Evolutionary conservation across 345 rosid genomes (phyloP).

Genomic region (Lenwebbia sp.): DNA sequence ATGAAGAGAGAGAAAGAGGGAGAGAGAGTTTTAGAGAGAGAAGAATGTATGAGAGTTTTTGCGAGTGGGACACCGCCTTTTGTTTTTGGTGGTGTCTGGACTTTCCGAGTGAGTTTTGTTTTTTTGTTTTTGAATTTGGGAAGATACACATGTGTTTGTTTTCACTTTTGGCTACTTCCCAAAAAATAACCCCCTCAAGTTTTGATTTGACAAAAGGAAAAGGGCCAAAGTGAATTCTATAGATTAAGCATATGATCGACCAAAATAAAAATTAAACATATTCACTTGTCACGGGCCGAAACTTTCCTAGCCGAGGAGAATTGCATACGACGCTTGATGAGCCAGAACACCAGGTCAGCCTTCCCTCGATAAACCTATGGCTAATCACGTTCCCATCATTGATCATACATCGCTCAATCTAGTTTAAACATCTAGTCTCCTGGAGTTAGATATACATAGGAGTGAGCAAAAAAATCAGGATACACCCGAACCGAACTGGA

Average conservation of each 20-base stretch:
- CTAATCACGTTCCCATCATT: fast-evolving
- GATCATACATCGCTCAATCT: fast-evolving
- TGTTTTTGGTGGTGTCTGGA: background rate
- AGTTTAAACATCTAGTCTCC: background rate
- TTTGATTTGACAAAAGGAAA: background rate
- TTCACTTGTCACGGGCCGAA: background rate
- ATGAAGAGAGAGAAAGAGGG: background rate
- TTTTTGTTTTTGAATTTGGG: background rate
- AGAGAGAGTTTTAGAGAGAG: background rate
- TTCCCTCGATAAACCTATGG: background rate
- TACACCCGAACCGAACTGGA: too few species aligned
- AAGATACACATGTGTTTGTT: background rate
- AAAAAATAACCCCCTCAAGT: too few species aligned
- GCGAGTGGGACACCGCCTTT: too few species aligned
- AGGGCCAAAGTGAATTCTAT: fast-evolving
- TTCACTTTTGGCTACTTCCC: background rate
- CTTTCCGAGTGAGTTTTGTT: background rate
- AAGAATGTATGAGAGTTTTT: background rate
- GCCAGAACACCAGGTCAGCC: background rate
- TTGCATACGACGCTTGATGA: background rate
- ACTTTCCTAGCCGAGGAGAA: background rate
- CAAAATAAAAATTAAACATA: background rate
- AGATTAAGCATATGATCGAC: background rate
- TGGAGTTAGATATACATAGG: background rate
- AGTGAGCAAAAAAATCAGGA: too few species aligned